Evolutionary conservation across 768 basidiomycete species (phyloP).

Genomic region (Strobilomyces echinocephalus): DNA sequence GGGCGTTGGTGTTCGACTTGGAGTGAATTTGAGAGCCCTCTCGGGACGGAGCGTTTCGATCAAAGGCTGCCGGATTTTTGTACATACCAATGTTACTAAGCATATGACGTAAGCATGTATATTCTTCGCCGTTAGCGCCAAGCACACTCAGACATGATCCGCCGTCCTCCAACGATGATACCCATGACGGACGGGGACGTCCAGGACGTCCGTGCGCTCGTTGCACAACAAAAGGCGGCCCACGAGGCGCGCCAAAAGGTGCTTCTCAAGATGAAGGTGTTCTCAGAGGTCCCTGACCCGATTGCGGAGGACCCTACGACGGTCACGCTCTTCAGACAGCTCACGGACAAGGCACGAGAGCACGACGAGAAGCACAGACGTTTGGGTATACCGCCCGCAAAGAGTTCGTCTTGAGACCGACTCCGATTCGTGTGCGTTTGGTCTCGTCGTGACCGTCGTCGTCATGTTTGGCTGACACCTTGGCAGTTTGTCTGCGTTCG

Average conservation of each 20-base stretch:
- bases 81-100: too few relatives aligned
- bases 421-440: not conserved
- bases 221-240: slow-evolving; percentile 45
- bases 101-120: too few relatives aligned
- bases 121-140: too few relatives aligned
- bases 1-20: not conserved
- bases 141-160: too few relatives aligned
- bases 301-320: slow-evolving; percentile 6
- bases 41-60: too few relatives aligned
- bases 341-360: slow-evolving; percentile 23
- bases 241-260: slow-evolving; percentile 38
- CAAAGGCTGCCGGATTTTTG: too few relatives aligned
- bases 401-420: slow-evolving; percentile 17
- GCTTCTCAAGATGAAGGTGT: slow-evolving; percentile 41
- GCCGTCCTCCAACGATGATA: slow-evolving; percentile 71
- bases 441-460: not conserved
- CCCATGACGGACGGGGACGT: slow-evolving; percentile 74
- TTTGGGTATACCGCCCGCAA: slow-evolving; percentile 26
- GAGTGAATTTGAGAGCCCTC: not conserved
- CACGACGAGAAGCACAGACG: slow-evolving; percentile 26
- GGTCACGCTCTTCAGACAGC: slow-evolving; percentile 11
- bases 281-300: slow-evolving; percentile 34
- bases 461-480: not conserved
- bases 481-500: not conserved
- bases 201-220: slow-evolving; percentile 67